Evolutionary conservation across 2,329 filamentous ascomycete genomes (phyloP), one percentile per base, ranked within the genome.

Genomic region (Talaromyces amestolkiae): DNA sequence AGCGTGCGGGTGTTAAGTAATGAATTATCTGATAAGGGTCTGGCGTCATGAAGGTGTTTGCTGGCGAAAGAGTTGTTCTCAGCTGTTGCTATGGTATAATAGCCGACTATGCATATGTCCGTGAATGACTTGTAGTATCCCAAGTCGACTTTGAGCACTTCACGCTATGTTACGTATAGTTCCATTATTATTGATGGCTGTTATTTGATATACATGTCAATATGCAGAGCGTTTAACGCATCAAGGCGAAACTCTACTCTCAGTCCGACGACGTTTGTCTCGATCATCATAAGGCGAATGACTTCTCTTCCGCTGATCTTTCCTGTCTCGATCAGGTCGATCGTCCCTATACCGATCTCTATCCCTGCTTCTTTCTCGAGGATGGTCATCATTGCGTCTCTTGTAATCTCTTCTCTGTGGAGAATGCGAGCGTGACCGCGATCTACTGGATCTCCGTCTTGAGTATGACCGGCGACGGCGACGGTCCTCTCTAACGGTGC

Each of bases 401-500:
- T 84, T 80, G 49, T 78, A 74, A 41, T 68, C 69, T 17, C 72
- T 74, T 67, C 72, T 71, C 61, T 84, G 77, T 5, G 72, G 85
- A n/a, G 86, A 87, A 66, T 79, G 76, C 2, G 86, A 88, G 68
- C 84, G 76, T 2, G 86, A 88, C 68, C 84, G 78, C 17, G 84
- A 84, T 63, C 77, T 74, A 43, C 63, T 59, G 13, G 41, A 51
- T 15, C 61, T 53, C 15, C 39, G 37, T 37, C 79, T 69, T 22
- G 77, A 77, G 39, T 72, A 71, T 7, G 76, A 76, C 41, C 73
- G 74, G 61, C 67, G 73, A 62, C 79, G 72, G 61, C 54, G 54
- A 53, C 63, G 63, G 37, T 51, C 56, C 49, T 77, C 73, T 45
- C 75, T 75, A 24, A 83, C 74, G 33, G 70, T 73, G 67, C 77